Evolutionary conservation across 495 filamentous ascomycete genomes (phyloP), one percentile per base, ranked within the genome.

Genomic region (Penicillium bovifimosum): DNA sequence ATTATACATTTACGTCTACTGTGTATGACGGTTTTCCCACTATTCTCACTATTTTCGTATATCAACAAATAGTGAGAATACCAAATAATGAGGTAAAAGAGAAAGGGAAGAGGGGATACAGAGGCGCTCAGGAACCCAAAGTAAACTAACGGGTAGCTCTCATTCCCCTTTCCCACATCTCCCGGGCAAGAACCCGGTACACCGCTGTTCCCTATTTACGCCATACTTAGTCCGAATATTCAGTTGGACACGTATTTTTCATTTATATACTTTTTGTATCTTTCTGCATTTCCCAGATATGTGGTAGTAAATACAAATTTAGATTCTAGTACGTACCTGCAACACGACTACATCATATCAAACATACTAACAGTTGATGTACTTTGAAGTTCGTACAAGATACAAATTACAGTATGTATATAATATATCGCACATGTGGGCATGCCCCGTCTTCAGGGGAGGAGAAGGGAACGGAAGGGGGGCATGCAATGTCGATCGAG

Each of bases 401-500:
- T 36, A 36, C 34, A 36, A 36, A 16, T 16, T 16, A 24, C 20
- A 24, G 20, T 24, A 24, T 24, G 20, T 24, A 24, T 20, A 39
- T 39, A 10, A 14, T 18, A 20, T 18, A 45, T 26, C 24, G 45
- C 45, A 48, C 45, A 51, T 42, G 48, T 31, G 36, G 36, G 5
- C 24, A 42, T 20, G 24, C 9, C 28, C 51, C 47, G 36, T 47
- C 44, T 55, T 61, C 56, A 59, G 56, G 56, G 55, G 59, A 55
- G 56, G 20, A 24, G 20, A 24, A 48, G 56, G 55, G 59, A 55
- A 54, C 2, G 4, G 20, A 24, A 48, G 61, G 56, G 54, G 52
- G 56, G 59, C 60, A 68, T 69, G 66, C 65, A 69, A 61, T 70
- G 69, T 68, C 63, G 66, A 71, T 71, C 65, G 59, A 68, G 66